Evolutionary conservation across 202 grass and related monocot genomes (phyloP).

Genomic region (Schoenoplectus triqueter): DNA sequence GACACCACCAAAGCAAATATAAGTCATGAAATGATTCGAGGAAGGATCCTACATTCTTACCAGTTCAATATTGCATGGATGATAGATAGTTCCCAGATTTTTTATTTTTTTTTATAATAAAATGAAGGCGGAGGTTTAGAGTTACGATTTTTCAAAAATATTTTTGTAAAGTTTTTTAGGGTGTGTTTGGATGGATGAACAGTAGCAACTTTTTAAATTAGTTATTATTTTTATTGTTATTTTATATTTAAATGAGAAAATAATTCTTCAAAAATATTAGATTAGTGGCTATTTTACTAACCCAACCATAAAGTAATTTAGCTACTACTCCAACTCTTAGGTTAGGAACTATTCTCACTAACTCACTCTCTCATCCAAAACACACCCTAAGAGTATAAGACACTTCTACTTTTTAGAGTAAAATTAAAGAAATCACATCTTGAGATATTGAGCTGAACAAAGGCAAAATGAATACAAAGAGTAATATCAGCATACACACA

Average conservation of each 20-base stretch:
- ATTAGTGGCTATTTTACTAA: no score
- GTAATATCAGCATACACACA: slow-evolving; percentile 84
- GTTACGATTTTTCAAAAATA: neutral
- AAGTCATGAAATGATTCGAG: neutral
- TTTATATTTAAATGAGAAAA: no score
- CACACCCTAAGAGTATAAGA: neutral
- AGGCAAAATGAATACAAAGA: slow-evolving; percentile 75
- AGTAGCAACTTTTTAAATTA: no score
- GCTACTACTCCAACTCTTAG: no score
- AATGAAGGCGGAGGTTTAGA: neutral
- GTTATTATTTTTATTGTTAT: no score
- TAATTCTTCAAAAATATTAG: no score
- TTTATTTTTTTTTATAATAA: neutral
- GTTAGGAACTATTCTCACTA: no score
- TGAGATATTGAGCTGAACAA: slow-evolving; percentile 68
- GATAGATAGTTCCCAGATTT: neutral
- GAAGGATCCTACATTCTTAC: neutral
- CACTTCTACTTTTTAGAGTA: neutral
- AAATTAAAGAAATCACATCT: slow-evolving; percentile 44
- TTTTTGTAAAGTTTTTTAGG: neutral
- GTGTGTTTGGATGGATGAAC: no score
- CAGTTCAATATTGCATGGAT: neutral
- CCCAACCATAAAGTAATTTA: no score
- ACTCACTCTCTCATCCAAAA: no score
- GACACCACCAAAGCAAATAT: neutral